phyloP scores from a whole-genome alignment of 2,329 filamentous ascomycete species.

The Lasiodiplodia sp. region DNA sequence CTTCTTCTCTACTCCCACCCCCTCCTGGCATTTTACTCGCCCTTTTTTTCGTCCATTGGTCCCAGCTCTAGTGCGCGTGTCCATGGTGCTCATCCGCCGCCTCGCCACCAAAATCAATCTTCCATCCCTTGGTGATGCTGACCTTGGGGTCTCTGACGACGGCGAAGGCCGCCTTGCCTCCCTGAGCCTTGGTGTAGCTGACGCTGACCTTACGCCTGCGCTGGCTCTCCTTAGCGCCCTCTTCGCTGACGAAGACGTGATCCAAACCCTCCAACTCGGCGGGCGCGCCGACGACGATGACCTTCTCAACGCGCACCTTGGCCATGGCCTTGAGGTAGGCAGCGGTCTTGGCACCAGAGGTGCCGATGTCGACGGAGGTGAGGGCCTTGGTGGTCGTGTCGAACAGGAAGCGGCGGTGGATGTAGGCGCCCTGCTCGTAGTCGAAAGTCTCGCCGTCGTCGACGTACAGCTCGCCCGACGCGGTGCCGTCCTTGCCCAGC shows the following conservation, averaged over 20 bases:
- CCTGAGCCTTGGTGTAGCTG: conserved; percentile 63
- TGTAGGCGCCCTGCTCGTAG: conserved; percentile 83
- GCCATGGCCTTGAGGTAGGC: conserved; percentile 82
- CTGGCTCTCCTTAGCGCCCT: conserved; percentile 55
- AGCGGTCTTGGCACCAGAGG: conserved; percentile 64
- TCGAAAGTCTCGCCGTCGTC: conserved; percentile 96
- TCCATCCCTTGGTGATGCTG: conserved; percentile 70
- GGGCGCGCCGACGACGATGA: conserved; percentile 83
- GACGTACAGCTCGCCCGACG: conserved; percentile 83
- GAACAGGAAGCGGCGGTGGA: conserved; percentile 82
- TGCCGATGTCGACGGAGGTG: conserved; percentile 70
- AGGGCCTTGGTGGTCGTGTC: conserved; percentile 62
- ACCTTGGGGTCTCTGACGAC: conserved; percentile 70
- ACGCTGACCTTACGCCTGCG: conserved; percentile 60
- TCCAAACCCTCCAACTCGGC: conserved; percentile 71
- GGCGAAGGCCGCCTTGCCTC: conserved; percentile 66
- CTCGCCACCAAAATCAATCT: conserved; percentile 58
- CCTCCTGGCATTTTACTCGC: neutral
- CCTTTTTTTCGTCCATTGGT: neutral
- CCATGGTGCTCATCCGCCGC: conserved; percentile 2
- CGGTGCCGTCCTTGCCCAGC: conserved; percentile 71
- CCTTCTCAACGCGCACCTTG: conserved; percentile 79
- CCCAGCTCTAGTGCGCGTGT: conserved; percentile 9
- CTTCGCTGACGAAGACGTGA: conserved; percentile 71
- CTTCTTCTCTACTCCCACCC: neutral